A percentile compares a stretch with the other conserved stretches of the same genome.
phyloP scores from a whole-genome alignment of 306 rosid genomes.

The Erythrophleum fordii region DNA sequence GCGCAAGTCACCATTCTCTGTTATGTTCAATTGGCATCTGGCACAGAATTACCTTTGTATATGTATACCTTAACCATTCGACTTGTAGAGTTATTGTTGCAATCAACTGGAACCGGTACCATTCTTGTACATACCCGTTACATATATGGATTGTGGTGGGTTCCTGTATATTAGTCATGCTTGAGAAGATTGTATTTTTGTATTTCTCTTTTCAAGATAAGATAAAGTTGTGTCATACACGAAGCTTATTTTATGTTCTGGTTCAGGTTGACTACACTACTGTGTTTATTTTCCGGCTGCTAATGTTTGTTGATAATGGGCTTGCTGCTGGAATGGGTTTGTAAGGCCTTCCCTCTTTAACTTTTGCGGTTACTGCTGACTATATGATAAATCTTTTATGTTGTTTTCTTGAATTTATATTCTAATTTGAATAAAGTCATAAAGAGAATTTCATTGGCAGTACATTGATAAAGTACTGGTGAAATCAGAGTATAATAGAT shows the following conservation, averaged over 20 bases:
- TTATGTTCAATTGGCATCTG: neutral
- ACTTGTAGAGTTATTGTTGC: conserved; percentile 67
- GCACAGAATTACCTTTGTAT: neutral
- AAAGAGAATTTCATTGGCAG: neutral
- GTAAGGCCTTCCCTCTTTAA: conserved; percentile 65
- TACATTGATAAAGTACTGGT: too few relatives aligned
- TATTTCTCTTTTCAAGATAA: conserved; percentile 12
- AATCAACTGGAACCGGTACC: conserved; percentile 76
- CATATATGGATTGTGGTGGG: conserved; percentile 88
- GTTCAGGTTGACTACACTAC: conserved; percentile 75
- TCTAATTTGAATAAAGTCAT: neutral
- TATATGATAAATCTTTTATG: neutral
- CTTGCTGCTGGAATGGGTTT: conserved; percentile 91
- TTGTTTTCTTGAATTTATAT: conserved; percentile 13
- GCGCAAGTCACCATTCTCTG: neutral
- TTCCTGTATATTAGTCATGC: conserved; percentile 19
- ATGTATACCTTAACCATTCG: conserved; percentile 42
- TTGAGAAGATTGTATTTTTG: neutral
- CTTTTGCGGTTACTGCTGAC: conserved; percentile 29
- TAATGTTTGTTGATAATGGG: conserved; percentile 89
- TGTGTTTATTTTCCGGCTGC: conserved; percentile 74
- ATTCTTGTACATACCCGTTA: conserved; percentile 70
- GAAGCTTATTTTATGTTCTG: neutral
- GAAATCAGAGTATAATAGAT: too few relatives aligned
- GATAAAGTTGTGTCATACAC: neutral